Evolutionary conservation across 2,329 filamentous ascomycete species (phyloP), one percentile per base, ranked within the genome.

Genomic region (Penicillium sp.): DNA sequence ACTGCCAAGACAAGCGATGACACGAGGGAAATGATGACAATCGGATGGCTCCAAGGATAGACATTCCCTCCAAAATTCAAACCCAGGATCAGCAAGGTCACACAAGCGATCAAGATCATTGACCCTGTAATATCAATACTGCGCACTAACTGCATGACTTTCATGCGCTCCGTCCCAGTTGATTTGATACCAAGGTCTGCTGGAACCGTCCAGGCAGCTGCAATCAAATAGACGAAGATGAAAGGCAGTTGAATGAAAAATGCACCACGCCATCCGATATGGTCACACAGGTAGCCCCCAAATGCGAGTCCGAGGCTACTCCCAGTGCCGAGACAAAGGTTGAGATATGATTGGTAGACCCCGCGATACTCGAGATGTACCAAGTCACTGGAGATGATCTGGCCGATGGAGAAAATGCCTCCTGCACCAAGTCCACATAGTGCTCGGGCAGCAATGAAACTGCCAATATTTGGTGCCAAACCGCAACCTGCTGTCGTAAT

Each of bases 391-490:
- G 68, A 71, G 1, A 76, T 63, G 11, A 74, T 72, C 30, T 86
- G 83, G 42, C 90, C 85, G 61, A 91, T 89, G 1, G 85, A 83
- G 67, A 89, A 80, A 42, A 88, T 81, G 0, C 87, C 88, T 0
- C 88, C 89, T 0, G 88, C 89, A 4, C 88, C 89, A 1, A 92
- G 70, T 0, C 89, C 89, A 62, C 87, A 89, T 9, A 88, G 74
- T 0, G 88, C 88, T 53, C 89, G 76, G 1, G 88, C 88, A 2
- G 84, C 72, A 55, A 91, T 89, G 63, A 92, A 90, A 61, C 81
- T 84, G 26, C 80, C 81, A 67, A 92, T 90, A 61, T 80, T 87
- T 56, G 79, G 79, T 0, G 89, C 88, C 7, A 85, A 70, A 0
- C 82, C 87, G 71, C 89, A 92, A 84, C 87, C 90, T 14, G 81